phyloP scores from a whole-genome alignment of 306 rosid genomes.

The Vicia villosa region DNA sequence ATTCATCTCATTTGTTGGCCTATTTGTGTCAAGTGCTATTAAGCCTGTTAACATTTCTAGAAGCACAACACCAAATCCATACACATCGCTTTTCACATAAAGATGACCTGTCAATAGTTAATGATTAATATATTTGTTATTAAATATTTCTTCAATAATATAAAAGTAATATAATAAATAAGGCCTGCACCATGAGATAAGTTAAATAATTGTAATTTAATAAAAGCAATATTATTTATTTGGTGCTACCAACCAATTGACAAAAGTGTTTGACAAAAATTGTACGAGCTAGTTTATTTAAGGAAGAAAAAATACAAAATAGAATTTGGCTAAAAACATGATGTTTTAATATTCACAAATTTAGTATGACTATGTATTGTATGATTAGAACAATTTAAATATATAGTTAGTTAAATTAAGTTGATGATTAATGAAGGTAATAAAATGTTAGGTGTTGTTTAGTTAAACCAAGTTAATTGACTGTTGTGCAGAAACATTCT shows the following conservation, averaged over 20 bases:
- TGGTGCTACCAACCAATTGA: not conserved
- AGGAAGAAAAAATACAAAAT: too few relatives aligned
- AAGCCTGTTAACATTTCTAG: slow-evolving; percentile 73
- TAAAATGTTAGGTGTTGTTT: too few relatives aligned
- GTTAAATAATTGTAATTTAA: not conserved
- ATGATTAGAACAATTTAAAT: too few relatives aligned
- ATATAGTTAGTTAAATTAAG: too few relatives aligned
- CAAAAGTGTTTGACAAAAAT: not conserved
- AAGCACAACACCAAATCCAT: slow-evolving; percentile 86
- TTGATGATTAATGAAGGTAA: too few relatives aligned
- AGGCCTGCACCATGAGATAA: not conserved
- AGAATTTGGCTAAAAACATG: too few relatives aligned
- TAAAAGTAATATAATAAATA: not conserved
- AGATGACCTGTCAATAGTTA: slow-evolving; percentile 66
- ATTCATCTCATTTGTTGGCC: slow-evolving; percentile 36
- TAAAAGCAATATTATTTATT: not conserved
- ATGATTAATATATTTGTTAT: not conserved
- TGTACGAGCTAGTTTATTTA: not conserved
- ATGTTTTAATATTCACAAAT: too few relatives aligned
- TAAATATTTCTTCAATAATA: not conserved
- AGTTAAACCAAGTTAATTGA: too few relatives aligned
- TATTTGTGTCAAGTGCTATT: slow-evolving; percentile 51
- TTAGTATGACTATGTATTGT: too few relatives aligned
- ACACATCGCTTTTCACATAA: slow-evolving; percentile 82
- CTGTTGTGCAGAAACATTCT: too few relatives aligned